Percentiles rank a stretch among this genome's conserved stretches.
Evolutionary conservation across 1,284 basidiomycete species (phyloP).

Genomic region (Leccinum solheimii): DNA sequence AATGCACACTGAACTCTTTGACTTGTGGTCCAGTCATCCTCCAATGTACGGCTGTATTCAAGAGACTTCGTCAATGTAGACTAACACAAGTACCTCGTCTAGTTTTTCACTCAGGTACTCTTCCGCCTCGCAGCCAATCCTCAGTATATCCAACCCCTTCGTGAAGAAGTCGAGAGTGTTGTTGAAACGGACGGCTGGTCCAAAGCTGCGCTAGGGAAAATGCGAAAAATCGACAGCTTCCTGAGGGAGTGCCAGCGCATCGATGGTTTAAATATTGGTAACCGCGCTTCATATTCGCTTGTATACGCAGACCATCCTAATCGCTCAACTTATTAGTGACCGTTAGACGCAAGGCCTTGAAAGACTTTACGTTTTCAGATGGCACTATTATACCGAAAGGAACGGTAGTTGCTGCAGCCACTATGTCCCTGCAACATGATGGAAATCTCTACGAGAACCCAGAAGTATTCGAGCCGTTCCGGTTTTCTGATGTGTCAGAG

Average conservation of each 20-base stretch:
- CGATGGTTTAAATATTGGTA: constrained; percentile 32
- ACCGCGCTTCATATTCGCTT: neutral
- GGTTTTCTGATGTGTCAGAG: constrained; percentile 28
- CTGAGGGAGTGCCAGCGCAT: constrained; percentile 41
- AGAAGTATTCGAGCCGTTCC: constrained; percentile 34
- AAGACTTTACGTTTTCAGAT: constrained; percentile 42
- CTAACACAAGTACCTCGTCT: neutral
- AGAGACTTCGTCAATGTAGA: neutral
- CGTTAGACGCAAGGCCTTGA: constrained; percentile 35
- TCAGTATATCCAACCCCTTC: constrained; percentile 39
- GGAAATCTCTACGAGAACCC: constrained; percentile 27
- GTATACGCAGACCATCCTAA: neutral
- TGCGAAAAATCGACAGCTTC: constrained; percentile 50
- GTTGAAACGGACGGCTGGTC: constrained; percentile 44
- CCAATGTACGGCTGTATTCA: constrained; percentile 14
- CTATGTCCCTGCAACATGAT: constrained; percentile 30
- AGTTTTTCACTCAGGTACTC: constrained; percentile 38
- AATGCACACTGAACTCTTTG: neutral
- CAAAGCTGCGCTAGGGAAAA: constrained; percentile 39
- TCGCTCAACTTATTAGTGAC: constrained; percentile 23
- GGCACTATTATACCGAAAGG: constrained; percentile 44
- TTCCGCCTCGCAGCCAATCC: constrained; percentile 23
- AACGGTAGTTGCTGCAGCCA: constrained; percentile 26
- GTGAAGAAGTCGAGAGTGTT: constrained; percentile 43
- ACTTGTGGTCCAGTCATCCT: constrained; percentile 7